phyloP scores from a whole-genome alignment of 2,329 filamentous ascomycete species.

The Phialocephala sp. region DNA sequence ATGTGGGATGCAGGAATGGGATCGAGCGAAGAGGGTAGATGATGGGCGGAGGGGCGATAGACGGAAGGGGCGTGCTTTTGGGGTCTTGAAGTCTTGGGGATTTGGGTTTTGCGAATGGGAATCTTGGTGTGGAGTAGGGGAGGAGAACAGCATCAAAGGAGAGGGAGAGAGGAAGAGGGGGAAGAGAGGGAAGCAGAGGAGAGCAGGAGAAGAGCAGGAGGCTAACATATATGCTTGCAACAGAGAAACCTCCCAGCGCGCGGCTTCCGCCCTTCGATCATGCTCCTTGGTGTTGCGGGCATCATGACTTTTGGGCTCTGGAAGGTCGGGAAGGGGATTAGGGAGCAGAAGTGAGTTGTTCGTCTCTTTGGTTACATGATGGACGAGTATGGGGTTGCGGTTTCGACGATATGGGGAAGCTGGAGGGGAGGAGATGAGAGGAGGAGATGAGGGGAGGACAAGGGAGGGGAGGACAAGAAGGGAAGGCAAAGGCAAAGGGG shows the following conservation, averaged over 20 bases:
- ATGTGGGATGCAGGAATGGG: too few relatives aligned
- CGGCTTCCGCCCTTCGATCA: constrained; percentile 83
- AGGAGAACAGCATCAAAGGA: neutral
- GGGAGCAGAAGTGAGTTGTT: constrained; percentile 82
- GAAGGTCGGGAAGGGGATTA: constrained; percentile 78
- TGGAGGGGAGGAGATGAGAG: too few relatives aligned
- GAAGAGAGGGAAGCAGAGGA: too few relatives aligned
- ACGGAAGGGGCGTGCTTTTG: too few relatives aligned
- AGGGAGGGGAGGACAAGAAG: neutral
- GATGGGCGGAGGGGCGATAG: too few relatives aligned
- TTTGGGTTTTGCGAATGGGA: too few relatives aligned
- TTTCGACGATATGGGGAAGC: too few relatives aligned
- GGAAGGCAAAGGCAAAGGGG: neutral
- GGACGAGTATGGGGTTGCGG: too few relatives aligned
- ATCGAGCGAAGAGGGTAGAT: too few relatives aligned
- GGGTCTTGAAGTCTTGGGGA: too few relatives aligned
- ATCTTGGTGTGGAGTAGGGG: neutral
- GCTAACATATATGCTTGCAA: constrained; percentile 25
- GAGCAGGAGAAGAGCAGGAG: too few relatives aligned
- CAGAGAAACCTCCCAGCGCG: constrained; percentile 91
- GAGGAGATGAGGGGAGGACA: too few relatives aligned
- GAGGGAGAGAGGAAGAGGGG: constrained; percentile 8
- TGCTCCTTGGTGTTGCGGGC: constrained; percentile 76
- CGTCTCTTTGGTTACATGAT: neutral
- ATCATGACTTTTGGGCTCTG: constrained; percentile 94